Percentiles rank a stretch among this genome's conserved stretches.
Conservation (phyloP, 768 basidiomycete genomes). For the Rhizopogon vesiculosus region DNA sequence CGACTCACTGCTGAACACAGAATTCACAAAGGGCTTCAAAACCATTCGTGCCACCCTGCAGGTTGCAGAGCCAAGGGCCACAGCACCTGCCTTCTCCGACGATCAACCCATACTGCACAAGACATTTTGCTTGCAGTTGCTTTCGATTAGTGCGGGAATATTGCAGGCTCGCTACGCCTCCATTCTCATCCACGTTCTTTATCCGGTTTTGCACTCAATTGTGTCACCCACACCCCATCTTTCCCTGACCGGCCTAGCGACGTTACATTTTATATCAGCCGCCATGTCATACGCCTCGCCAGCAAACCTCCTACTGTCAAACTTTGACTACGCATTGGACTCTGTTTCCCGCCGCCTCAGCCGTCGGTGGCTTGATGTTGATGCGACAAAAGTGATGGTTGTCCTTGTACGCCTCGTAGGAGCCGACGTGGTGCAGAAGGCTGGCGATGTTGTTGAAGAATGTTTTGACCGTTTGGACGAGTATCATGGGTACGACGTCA, state of each 20-base stretch:
- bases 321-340: constrained; percentile 96
- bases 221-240: constrained; percentile 68
- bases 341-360: constrained; percentile 82
- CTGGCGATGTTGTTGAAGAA: constrained; percentile 93
- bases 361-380: constrained; percentile 75
- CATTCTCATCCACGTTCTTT: constrained; percentile 73
- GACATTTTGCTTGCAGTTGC: constrained; percentile 64
- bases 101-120: constrained; percentile 66
- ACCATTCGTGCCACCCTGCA: constrained; percentile 56
- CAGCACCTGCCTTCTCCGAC: constrained; percentile 20
- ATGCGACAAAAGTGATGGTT: constrained; percentile 84
- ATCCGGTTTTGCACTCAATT: constrained; percentile 83
- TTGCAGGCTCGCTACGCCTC: constrained; percentile 68
- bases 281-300: constrained; percentile 85
- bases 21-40: constrained; percentile 64
- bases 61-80: constrained; percentile 32
- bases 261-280: constrained; percentile 67
- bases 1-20: constrained; percentile 42
- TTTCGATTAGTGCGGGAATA: constrained; percentile 68
- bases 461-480: constrained; percentile 96
- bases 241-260: constrained; percentile 68
- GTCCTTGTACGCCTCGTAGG: constrained; percentile 87
- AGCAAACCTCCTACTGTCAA: constrained; percentile 83
- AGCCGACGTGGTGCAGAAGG: constrained; percentile 78
- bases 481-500: constrained; percentile 84